phyloP scores from a whole-genome alignment of 768 basidiomycete species.

The Cystobasidium onofrii region DNA sequence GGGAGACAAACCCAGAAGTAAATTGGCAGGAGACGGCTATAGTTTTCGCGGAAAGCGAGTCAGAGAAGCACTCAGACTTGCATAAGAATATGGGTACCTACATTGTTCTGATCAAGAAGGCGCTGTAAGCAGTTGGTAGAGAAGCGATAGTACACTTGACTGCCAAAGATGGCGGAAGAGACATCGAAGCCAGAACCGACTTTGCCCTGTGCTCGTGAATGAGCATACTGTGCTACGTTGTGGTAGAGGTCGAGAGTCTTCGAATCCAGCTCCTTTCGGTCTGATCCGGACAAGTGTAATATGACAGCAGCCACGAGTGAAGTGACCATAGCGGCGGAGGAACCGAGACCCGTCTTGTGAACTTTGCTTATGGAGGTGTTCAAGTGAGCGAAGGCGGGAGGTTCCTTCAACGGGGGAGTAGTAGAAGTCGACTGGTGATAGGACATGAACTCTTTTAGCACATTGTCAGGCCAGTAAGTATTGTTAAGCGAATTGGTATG shows the following conservation, averaged over 20 bases:
- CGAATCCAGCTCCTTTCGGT: constrained; percentile 37
- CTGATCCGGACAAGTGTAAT: constrained; percentile 50
- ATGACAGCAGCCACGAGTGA: constrained; percentile 81
- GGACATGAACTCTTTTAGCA: not conserved
- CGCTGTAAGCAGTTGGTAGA: constrained; percentile 50
- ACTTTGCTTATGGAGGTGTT: constrained; percentile 64
- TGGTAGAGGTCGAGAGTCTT: constrained; percentile 60
- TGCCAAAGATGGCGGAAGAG: constrained; percentile 84
- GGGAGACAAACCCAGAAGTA: constrained; percentile 57
- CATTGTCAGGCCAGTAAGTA: not conserved
- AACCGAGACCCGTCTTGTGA: constrained; percentile 98
- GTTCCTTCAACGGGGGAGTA: constrained; percentile 49
- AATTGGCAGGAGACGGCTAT: constrained; percentile 42
- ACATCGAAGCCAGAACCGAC: constrained; percentile 97
- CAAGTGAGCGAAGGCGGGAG: constrained; percentile 69
- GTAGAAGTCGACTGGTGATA: not conserved
- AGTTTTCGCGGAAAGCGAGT: not conserved
- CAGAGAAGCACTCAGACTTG: not conserved
- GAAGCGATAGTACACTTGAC: constrained; percentile 85
- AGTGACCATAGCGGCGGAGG: constrained; percentile 92
- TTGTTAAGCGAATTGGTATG: not conserved
- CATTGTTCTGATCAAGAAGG: constrained; percentile 56
- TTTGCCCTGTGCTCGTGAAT: constrained; percentile 95
- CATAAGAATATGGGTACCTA: not conserved
- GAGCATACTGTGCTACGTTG: constrained; percentile 86